These are phyloP conservation scores for Russula olivacea DNA, from an alignment of 768 basidiomycete species.

Conservation along the genomic window DNA sequence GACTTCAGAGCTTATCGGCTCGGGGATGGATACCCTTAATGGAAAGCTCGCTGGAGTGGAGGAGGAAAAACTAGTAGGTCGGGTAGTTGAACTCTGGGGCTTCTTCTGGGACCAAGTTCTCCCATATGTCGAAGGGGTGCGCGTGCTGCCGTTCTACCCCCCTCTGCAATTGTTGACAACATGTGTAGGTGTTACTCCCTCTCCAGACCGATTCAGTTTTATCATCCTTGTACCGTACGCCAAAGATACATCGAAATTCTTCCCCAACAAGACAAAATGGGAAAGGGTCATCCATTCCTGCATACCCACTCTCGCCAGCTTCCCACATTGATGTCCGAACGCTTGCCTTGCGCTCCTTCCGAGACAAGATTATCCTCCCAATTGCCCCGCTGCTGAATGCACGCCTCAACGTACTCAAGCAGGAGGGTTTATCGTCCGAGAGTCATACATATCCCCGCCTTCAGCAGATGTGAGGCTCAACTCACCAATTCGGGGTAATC, in stretches of 20 bases:
- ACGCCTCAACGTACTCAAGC: conserved; percentile 49
- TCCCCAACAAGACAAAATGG: conserved; percentile 47
- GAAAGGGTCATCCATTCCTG: conserved; percentile 38
- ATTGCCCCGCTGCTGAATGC: conserved; percentile 50
- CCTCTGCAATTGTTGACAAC: conserved; percentile 26
- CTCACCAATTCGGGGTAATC: neutral
- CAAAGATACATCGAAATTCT: conserved; percentile 41
- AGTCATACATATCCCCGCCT: conserved; percentile 57
- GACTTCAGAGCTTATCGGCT: conserved; percentile 73
- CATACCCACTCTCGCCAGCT: conserved; percentile 33
- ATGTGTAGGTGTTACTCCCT: conserved; percentile 48
- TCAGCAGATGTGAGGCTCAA: conserved; percentile 64
- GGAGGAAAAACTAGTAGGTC: conserved; percentile 67
- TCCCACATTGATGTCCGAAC: conserved; percentile 74
- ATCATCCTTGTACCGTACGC: conserved; percentile 60
- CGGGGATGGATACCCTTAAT: conserved; percentile 90
- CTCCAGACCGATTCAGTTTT: conserved; percentile 58
- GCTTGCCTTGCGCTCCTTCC: conserved; percentile 72
- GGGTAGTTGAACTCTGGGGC: conserved; percentile 84
- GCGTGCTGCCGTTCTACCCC: conserved; percentile 39
- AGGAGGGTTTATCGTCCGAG: conserved; percentile 49
- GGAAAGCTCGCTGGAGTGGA: conserved; percentile 72
- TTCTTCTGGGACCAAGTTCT: conserved; percentile 92
- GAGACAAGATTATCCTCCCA: conserved; percentile 72
- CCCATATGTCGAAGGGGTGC: conserved; percentile 81